A percentile compares a stretch with the other conserved stretches of the same genome.
These are phyloP conservation scores for Infundibulicybe gibba DNA, from an alignment of 768 basidiomycete genomes.

Conservation along the genomic window DNA sequence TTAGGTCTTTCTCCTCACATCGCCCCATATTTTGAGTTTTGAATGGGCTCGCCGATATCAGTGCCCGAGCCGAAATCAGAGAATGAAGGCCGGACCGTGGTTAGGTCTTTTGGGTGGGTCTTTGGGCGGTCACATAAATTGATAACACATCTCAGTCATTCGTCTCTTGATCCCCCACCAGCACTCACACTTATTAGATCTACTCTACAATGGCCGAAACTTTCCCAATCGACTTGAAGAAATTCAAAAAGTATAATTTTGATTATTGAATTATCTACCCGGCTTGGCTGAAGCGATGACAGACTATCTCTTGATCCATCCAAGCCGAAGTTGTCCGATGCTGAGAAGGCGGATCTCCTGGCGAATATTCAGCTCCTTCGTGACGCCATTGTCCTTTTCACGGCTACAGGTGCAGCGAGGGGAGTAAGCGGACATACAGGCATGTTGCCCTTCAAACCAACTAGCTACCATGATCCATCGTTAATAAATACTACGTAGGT, in stretches of 20 bases:
- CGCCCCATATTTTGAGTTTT: too few species aligned
- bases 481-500: slow-evolving; percentile 29
- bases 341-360: slow-evolving; percentile 55
- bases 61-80: too few species aligned
- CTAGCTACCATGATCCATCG: neutral
- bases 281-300: slow-evolving; percentile 1
- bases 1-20: too few species aligned
- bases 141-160: too few species aligned
- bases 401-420: slow-evolving; percentile 79
- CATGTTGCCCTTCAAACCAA: slow-evolving; percentile 14
- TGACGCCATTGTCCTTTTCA: slow-evolving; percentile 84
- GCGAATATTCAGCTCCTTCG: slow-evolving; percentile 79
- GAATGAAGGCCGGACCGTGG: too few species aligned
- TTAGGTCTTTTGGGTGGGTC: too few species aligned
- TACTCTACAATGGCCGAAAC: slow-evolving; percentile 26
- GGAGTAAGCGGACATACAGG: slow-evolving; percentile 88
- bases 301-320: slow-evolving; percentile 74
- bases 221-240: slow-evolving; percentile 78
- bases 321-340: slow-evolving; percentile 56
- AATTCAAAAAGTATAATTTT: slow-evolving; percentile 63
- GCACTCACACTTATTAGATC: slow-evolving; percentile 12
- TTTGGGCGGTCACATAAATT: too few species aligned
- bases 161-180: slow-evolving; percentile 6
- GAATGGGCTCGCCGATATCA: too few species aligned
- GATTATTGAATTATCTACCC: neutral